Evolutionary conservation across 2,329 filamentous ascomycete species (phyloP), one percentile per base, ranked within the genome.

Genomic region (Exophiala lecanii-corni): DNA sequence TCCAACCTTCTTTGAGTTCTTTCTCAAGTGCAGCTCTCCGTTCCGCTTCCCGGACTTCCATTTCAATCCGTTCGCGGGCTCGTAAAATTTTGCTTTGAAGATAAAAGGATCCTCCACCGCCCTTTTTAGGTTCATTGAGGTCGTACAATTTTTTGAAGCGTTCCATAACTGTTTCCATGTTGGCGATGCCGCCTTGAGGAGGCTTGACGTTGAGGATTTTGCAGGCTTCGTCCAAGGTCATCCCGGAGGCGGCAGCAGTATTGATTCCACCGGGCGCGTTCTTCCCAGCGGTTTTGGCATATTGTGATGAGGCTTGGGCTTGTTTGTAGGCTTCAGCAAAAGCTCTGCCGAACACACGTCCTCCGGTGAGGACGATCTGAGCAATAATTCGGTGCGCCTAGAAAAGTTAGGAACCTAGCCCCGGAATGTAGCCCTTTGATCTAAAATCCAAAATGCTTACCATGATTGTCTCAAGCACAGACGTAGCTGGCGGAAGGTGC

Each of bases 91-190:
- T 98, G 75, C 91, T 97, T 70, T 98, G 92, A 36, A 98, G 75
- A 67, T 98, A 98, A 69, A 98, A 98, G 59, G 89, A 96, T 40
- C 92, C 92, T 20, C 49, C 49, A 15, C 49, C 49, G 25, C 92
- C 92, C 62, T 95, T 95, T 67, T 94, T 76, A 9, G 92, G 91
- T 54, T 98, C 86, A 70, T 98, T 98, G 57, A 79, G 72, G 67
- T 98, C 92, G 63, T 96, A 98, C 36, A 98, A 72, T 53, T 84
- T 81, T 78, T 97, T 97, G 75, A 97, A 98, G 41, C 89, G 78
- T 56, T 84, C 81, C 68, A 85, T 82, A 42, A 95, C 81, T 54
- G 84, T 76, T 57, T 89, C 86, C 63, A 89, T 72, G 62, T 89
- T 85, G 47, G 83, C 76, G 62, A 88, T 76, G 34, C 86, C 88